A percentile compares a stretch with the other conserved stretches of the same genome.
phyloP scores from a whole-genome alignment of 768 basidiomycete genomes.

The Psilocybe cyanescens region DNA sequence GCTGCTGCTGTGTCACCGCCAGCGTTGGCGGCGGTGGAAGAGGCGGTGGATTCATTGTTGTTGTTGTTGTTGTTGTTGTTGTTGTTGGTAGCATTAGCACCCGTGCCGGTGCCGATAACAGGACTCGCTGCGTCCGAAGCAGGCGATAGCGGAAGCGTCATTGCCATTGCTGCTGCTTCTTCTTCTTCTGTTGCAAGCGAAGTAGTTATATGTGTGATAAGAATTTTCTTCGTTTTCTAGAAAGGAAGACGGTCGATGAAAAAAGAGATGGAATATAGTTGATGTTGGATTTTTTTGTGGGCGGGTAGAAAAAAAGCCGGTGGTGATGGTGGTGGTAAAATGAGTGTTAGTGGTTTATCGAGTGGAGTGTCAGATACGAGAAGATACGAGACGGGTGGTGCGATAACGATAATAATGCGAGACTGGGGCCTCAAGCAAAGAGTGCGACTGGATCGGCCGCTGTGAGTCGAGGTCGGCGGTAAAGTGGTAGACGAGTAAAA shows the following conservation, averaged over 20 bases:
- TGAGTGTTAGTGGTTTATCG: not conserved
- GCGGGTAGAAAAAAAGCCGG: too few species aligned
- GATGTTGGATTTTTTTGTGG: not conserved
- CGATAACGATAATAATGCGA: too few species aligned
- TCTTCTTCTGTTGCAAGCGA: not conserved
- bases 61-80: conserved; percentile 16
- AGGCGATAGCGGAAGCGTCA: conserved; percentile 39
- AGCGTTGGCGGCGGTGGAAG: conserved; percentile 11
- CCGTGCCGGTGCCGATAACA: conserved; percentile 42
- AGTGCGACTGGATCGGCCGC: too few species aligned
- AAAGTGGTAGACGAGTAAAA: conserved; percentile 3
- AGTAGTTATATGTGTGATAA: not conserved
- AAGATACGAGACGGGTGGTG: too few species aligned
- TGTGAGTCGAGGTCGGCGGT: too few species aligned
- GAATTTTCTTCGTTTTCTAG: not conserved
- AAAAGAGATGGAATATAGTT: conserved; percentile 9
- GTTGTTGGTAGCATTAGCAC: conserved; percentile 6
- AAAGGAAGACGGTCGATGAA: not conserved
- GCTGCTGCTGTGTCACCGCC: conserved; percentile 16
- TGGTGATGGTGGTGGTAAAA: not conserved
- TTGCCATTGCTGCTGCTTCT: conserved; percentile 31
- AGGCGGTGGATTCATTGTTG: conserved; percentile 14
- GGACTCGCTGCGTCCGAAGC: conserved; percentile 42
- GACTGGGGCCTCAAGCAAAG: too few species aligned
- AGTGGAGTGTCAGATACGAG: too few species aligned